phyloP scores from a whole-genome alignment of 148 eudicot genomes.

The Nepenthes gracilis region DNA sequence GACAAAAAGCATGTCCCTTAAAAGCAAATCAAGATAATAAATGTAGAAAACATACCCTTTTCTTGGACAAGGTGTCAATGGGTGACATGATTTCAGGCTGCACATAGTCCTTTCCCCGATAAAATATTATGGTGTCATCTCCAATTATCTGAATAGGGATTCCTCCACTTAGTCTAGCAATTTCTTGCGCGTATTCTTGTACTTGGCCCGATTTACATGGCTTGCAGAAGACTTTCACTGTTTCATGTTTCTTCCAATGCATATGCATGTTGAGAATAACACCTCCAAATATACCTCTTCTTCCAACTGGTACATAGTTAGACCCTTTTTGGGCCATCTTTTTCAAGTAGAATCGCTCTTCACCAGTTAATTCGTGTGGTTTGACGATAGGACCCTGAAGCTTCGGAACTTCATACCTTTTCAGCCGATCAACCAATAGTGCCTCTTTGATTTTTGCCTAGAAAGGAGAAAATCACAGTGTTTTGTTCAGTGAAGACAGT shows the following conservation, averaged over 20 bases:
- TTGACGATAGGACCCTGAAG: constrained; percentile 70
- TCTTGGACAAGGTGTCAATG: constrained; percentile 83
- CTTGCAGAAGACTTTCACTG: constrained; percentile 83
- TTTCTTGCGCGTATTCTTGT: constrained; percentile 65
- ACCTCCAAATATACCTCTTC: constrained; percentile 92
- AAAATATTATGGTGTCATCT: constrained; percentile 76
- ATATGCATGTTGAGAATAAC: constrained; percentile 96
- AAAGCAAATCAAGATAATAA: background rate
- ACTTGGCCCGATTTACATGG: constrained; percentile 93
- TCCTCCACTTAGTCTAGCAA: constrained; percentile 90
- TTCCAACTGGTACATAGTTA: constrained; percentile 87
- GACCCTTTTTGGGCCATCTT: constrained; percentile 92
- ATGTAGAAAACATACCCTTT: constrained; percentile 40
- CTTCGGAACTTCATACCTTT: constrained; percentile 68
- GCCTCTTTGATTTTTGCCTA: constrained; percentile 86
- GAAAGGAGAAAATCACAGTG: constrained; percentile 6
- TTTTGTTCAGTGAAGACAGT: too few relatives aligned
- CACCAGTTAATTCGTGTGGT: constrained; percentile 68
- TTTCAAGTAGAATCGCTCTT: constrained; percentile 77
- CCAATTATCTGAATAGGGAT: constrained; percentile 74
- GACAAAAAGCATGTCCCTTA: too few relatives aligned
- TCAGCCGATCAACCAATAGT: constrained; percentile 63
- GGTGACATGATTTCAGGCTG: constrained; percentile 95
- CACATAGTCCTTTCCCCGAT: constrained; percentile 83
- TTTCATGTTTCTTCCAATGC: constrained; percentile 99